Evolutionary conservation across 371 early-diverging fungal species (phyloP).

Genomic region (Actinomortierella ambigua): DNA sequence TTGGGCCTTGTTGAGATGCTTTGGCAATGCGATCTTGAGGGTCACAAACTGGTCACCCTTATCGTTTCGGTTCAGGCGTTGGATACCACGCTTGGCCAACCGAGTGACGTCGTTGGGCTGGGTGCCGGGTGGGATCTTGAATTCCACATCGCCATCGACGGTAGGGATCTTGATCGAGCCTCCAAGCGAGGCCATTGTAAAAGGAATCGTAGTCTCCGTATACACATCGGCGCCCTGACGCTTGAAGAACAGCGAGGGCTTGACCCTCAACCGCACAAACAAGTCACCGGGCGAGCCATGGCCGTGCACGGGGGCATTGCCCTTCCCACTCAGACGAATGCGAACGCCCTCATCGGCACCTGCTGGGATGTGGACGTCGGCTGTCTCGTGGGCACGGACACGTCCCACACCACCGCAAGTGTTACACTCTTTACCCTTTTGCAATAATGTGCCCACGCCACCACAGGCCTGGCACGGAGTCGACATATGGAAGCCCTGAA

Average conservation of each 20-base stretch:
- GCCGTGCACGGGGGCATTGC: conserved; percentile 83
- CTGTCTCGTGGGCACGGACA: conserved; percentile 70
- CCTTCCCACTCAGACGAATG: conserved; percentile 79
- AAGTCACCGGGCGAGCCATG: conserved; percentile 83
- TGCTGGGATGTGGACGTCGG: conserved; percentile 82
- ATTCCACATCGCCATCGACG: conserved; percentile 91
- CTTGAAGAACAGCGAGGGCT: conserved; percentile 73
- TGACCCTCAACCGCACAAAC: conserved; percentile 73
- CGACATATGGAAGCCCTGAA: conserved; percentile 87
- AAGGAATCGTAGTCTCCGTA: conserved; percentile 75
- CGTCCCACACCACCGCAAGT: conserved; percentile 84
- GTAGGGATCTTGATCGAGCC: conserved; percentile 88
- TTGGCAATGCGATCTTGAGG: conserved; percentile 81
- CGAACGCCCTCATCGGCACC: conserved; percentile 79
- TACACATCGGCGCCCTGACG: conserved; percentile 82
- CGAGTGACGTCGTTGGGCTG: conserved; percentile 87
- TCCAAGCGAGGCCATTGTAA: conserved; percentile 86
- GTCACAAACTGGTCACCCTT: conserved; percentile 90
- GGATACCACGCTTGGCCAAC: conserved; percentile 78
- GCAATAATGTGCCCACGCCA: conserved; percentile 79
- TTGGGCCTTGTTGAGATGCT: conserved; percentile 46
- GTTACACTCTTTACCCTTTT: conserved; percentile 70
- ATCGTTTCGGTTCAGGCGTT: conserved; percentile 52
- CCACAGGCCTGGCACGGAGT: conserved; percentile 82
- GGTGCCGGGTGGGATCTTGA: conserved; percentile 81